Percentiles rank a stretch among this genome's conserved stretches.
Conservation (phyloP, 352 stramenopile genomes). For the Phytophthora foliorum region DNA sequence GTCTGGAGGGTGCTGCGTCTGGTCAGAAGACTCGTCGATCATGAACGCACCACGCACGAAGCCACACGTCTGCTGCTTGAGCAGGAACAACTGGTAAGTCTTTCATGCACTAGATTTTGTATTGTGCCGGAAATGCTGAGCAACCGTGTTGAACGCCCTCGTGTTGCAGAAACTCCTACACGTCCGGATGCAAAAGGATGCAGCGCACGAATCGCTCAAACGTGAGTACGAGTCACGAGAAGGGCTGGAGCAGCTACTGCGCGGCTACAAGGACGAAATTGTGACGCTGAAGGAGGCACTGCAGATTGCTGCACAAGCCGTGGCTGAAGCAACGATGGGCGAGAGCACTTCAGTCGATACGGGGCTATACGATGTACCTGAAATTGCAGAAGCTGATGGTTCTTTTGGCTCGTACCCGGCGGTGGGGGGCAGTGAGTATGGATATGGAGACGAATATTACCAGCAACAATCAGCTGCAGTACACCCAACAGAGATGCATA, state of each 20-base stretch:
- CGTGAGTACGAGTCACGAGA: constrained; percentile 64
- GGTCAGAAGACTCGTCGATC: constrained; percentile 56
- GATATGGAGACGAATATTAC: constrained; percentile 17
- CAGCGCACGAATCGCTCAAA: constrained; percentile 65
- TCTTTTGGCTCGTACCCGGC: constrained; percentile 12
- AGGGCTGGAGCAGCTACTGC: constrained; percentile 60
- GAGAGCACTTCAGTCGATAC: background rate
- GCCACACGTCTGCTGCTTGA: constrained; percentile 50
- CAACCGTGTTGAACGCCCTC: constrained; percentile 1
- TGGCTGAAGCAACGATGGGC: constrained; percentile 51
- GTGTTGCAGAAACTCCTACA: constrained; percentile 49
- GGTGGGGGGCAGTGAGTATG: constrained; percentile 1
- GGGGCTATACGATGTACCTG: constrained; percentile 2
- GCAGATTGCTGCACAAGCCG: constrained; percentile 69
- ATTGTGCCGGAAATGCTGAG: background rate
- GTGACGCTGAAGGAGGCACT: constrained; percentile 81
- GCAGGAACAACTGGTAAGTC: constrained; percentile 54
- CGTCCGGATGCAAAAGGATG: constrained; percentile 54
- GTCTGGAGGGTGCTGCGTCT: constrained; percentile 74
- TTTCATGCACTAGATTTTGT: background rate
- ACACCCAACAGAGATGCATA: constrained; percentile 16
- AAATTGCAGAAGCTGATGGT: constrained; percentile 1
- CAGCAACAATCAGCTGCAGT: constrained; percentile 11
- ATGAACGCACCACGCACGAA: constrained; percentile 55
- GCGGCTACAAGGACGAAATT: constrained; percentile 79